Base-by-base conservation (phyloP, 371 early-diverging fungal genomes). In the Fennellomyces sp. region DNA sequence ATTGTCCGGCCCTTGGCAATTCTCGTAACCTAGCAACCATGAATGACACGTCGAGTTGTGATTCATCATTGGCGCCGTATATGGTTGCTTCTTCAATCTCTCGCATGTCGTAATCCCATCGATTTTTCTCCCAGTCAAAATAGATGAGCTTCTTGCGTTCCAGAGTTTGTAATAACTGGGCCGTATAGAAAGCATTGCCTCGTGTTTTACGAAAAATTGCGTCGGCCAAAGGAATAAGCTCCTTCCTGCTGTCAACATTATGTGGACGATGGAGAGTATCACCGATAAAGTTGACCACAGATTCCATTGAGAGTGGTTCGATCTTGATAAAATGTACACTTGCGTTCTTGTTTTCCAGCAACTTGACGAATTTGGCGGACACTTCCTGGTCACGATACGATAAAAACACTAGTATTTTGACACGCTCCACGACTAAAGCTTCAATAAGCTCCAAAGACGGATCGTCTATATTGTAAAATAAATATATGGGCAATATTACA, bases 61-160 rank as follows among this genome's bases (percentile, higher is more conserved):
- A 58, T 35, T 70, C 64, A n/a, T 33, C 25, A 2, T 58, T 33
- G 65, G 12, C 61, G 30, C 57, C 51, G 7, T 70, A 58, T n/a
- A 51, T 54, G 19, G 11, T 31, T 2, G 60, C 42, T 23, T 60
- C 52, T 28, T 76, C 66, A n/a, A 79, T 72, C 17, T 71, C 68
- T 3, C 33, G 21, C 5, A 76, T 23, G 21, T 76, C 73, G 42
- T 68, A 79, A 15, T 68, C 70, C 80, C 80, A 79, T 58, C 72
- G 60, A 25, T 76, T 79, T 26, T 69, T 64, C 26, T 75, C 74
- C 80, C 80, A 79, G 36, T 79, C 64, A 45, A 79, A 79, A 41
- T 69, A 79, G 10, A 79, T 79, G 3, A 76, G 52, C 31, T 70
- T 73, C 41, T 76, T 76, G 28, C 74, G 76, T 42, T 75, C 78